Percentiles rank a stretch among this genome's conserved stretches.
Evolutionary conservation across 257 asterid genomes (phyloP).

Genomic region (Nicotiana tabacum): DNA sequence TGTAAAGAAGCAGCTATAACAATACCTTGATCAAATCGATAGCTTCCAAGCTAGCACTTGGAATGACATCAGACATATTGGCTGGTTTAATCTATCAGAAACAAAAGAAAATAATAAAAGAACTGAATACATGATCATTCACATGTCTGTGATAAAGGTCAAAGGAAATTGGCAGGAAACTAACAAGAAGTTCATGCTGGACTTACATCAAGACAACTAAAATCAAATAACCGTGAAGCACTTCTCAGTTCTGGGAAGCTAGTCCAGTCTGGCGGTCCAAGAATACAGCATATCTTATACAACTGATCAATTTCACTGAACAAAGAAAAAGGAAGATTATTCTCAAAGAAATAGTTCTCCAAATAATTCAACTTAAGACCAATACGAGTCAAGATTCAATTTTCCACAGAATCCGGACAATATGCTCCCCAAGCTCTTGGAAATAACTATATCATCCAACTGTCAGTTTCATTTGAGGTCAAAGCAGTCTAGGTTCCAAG

Average conservation of each 20-base stretch:
- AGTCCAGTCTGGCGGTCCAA: conserved; percentile 84
- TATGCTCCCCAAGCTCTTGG: background rate
- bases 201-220: conserved; percentile 59
- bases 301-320: conserved; percentile 91
- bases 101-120: conserved; percentile 12
- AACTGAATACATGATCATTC: background rate
- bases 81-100: conserved; percentile 50
- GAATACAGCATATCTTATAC: conserved; percentile 85
- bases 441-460: background rate
- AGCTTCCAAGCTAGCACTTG: conserved; percentile 83
- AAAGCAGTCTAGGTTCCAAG: background rate
- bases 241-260: conserved; percentile 70
- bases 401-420: background rate
- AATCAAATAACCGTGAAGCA: conserved; percentile 49
- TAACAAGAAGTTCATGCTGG: conserved; percentile 12
- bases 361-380: background rate
- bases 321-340: conserved; percentile 18
- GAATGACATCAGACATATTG: conserved; percentile 63
- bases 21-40: conserved; percentile 82
- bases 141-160: conserved; percentile 3
- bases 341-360: background rate
- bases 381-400: background rate
- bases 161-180: background rate
- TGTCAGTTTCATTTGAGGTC: background rate
- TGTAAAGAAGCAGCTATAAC: background rate